phyloP scores from a whole-genome alignment of 495 filamentous ascomycete species.

The Penicillium antarcticum region DNA sequence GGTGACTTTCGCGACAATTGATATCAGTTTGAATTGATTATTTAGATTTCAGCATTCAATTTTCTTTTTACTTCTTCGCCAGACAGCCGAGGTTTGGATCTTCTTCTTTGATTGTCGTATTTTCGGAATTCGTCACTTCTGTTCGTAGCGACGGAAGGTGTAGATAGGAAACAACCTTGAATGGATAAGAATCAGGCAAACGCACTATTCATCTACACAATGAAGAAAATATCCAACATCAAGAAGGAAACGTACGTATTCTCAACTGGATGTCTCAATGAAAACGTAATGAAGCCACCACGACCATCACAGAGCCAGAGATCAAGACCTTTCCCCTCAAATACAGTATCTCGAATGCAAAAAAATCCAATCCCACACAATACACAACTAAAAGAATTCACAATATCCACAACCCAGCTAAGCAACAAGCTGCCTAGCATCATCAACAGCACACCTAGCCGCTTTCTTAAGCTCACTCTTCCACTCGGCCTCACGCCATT shows the following conservation, averaged over 20 bases:
- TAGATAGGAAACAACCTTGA: no score
- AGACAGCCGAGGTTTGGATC: no score
- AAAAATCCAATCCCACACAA: background rate
- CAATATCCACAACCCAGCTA: constrained; percentile 6
- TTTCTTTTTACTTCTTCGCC: no score
- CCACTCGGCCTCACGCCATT: constrained; percentile 64
- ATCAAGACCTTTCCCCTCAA: no score
- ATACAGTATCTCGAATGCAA: background rate
- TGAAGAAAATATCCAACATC: background rate
- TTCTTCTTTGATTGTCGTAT: no score
- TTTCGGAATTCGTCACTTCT: no score
- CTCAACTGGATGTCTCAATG: constrained; percentile 9
- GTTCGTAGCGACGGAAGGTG: no score
- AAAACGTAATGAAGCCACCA: background rate
- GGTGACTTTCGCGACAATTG: no score
- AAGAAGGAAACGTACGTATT: background rate
- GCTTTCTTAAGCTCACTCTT: constrained; percentile 77
- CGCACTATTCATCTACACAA: background rate
- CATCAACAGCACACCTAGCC: constrained; percentile 65
- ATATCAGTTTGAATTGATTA: no score
- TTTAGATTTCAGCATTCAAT: no score
- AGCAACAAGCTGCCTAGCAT: constrained; percentile 40
- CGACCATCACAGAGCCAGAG: no score
- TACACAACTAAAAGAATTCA: background rate
- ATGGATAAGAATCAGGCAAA: no score